Evolutionary conservation across 495 filamentous ascomycete genomes (phyloP), one percentile per base, ranked within the genome.

Genomic region (Massariosphaeria phaeospora): DNA sequence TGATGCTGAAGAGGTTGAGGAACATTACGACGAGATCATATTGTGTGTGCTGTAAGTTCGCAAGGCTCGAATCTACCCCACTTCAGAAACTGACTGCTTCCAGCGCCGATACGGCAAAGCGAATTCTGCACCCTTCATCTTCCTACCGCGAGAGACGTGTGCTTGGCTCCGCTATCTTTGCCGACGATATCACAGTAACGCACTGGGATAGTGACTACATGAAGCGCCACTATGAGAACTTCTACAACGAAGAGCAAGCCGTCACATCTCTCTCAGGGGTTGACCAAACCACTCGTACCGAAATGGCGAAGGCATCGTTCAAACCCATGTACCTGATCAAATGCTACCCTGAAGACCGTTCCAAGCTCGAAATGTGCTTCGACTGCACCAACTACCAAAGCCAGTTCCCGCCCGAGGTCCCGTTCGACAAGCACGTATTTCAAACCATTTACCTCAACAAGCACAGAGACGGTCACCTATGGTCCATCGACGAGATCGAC

Each of bases 371-470:
- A 62, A 91, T 94, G 87, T 84, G 79, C 56, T 94, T 91, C 67
- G 86, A 91, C 67, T 88, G 84, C 69, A 85, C 82, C 15, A 85
- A 88, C 62, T 94, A 94, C 70, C 88, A 94, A 64, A 75, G 84
- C 54, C 88, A 94, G 67, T 89, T 94, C 63, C 80, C 82, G 1
- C 72, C 75, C 31, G 66, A 68, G 12, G 68, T 72, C 35, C 71
- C 75, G 0, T 73, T 75, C 42, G 76, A 83, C 18, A 67, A 74
- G 17, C 88, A 91, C 68, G 79, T 94, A 17, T 91, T 88, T 65
- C 88, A 91, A 70, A 86, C 84, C 15, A 91, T 91, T 36, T 94
- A 84, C 68, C 70, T 94, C 24, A 84, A 94, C 67, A 83, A 86
- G 46, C 60, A 70, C 2, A 70, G 79, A 23, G 75, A 82, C 26